Percentiles rank a stretch among this genome's conserved stretches.
These are phyloP conservation scores for Aspergillus japonicus DNA, from an alignment of 2,329 filamentous ascomycete genomes.

Conservation along the genomic window DNA sequence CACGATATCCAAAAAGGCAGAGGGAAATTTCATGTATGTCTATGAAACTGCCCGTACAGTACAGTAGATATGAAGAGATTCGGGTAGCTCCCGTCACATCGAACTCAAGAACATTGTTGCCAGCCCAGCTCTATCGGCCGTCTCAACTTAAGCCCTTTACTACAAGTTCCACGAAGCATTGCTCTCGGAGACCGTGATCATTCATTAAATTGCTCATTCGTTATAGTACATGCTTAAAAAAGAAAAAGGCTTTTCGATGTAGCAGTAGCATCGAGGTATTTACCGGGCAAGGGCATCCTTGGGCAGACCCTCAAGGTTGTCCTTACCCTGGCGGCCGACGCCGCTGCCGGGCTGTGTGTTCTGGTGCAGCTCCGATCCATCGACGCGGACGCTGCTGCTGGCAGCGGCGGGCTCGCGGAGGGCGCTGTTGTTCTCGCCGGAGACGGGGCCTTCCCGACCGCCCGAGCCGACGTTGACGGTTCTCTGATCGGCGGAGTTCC, in stretches of 20 bases:
- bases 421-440: constrained; percentile 49
- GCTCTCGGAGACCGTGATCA: background rate
- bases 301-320: constrained; percentile 56
- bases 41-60: too few species aligned
- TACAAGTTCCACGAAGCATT: background rate
- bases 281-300: constrained; percentile 59
- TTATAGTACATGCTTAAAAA: constrained; percentile 6
- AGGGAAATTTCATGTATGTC: too few species aligned
- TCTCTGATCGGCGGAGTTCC: constrained; percentile 67
- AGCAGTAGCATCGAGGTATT: constrained; percentile 4
- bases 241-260: constrained; percentile 4
- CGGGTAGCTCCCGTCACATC: too few species aligned
- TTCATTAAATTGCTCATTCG: constrained; percentile 6
- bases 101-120: too few species aligned
- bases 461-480: constrained; percentile 71
- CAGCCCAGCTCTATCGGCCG: too few species aligned
- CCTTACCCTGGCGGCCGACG: constrained; percentile 63
- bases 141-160: background rate
- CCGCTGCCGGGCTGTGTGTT: constrained; percentile 43
- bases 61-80: too few species aligned
- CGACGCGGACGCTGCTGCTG: constrained; percentile 51
- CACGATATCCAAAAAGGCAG: too few species aligned
- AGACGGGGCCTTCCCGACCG: constrained; percentile 53
- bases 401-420: constrained; percentile 61
- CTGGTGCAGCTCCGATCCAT: constrained; percentile 55